phyloP scores from a whole-genome alignment of 2,329 filamentous ascomycete species.

The Sporothrix euskadiensis region DNA sequence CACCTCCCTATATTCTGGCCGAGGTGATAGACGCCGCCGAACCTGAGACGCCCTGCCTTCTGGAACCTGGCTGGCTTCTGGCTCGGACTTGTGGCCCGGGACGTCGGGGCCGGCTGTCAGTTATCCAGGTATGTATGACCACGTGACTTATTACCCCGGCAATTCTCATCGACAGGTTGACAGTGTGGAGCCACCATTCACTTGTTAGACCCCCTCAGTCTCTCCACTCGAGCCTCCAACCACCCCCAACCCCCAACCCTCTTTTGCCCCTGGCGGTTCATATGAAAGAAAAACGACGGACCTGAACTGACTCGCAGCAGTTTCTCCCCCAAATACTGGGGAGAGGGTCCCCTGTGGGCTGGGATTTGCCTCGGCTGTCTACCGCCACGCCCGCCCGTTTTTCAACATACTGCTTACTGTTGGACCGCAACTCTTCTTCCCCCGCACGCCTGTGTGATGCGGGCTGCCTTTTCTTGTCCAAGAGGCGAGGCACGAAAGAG shows the following conservation, averaged over 20 bases:
- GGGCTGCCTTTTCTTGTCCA: not conserved
- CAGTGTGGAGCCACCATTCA: not conserved
- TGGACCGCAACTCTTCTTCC: constrained; percentile 1
- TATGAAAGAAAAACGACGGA: not conserved
- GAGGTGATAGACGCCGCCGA: not conserved
- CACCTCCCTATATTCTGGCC: not conserved
- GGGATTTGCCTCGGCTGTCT: constrained; percentile 23
- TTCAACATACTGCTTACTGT: not conserved
- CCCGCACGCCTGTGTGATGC: not conserved
- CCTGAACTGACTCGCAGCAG: not conserved
- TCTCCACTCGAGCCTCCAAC: not conserved
- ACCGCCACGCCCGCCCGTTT: not conserved
- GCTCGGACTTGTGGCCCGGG: not conserved
- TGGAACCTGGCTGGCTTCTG: not conserved
- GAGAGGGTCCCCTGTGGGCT: not conserved
- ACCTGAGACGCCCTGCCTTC: not conserved
- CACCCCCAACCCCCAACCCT: not conserved
- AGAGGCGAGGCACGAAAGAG: not conserved
- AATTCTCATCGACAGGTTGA: not conserved
- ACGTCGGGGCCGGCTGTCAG: not conserved
- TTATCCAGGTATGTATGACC: not conserved
- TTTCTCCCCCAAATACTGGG: not conserved
- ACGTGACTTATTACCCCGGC: constrained; percentile 29
- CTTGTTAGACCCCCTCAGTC: not conserved
- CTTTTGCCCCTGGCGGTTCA: not conserved